phyloP scores from a whole-genome alignment of 371 early-diverging fungal species.

The Fennellomyces sp. region DNA sequence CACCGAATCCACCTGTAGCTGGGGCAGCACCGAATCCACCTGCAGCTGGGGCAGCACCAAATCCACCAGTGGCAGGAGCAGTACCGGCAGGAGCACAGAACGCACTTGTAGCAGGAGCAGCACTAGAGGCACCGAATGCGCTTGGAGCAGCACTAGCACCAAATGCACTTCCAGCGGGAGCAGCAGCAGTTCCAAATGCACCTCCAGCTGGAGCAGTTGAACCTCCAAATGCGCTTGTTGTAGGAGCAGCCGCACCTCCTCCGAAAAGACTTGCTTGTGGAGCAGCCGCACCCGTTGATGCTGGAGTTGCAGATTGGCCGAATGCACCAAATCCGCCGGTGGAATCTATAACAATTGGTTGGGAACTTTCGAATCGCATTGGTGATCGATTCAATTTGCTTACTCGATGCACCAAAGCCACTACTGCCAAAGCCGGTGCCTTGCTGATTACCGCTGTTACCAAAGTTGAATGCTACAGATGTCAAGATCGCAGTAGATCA shows the following conservation, averaged over 20 bases:
- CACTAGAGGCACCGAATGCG: slow-evolving; percentile 10
- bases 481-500: neutral
- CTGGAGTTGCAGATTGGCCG: slow-evolving; percentile 22
- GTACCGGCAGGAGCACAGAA: slow-evolving; percentile 5
- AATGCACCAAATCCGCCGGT: slow-evolving; percentile 30
- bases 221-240: no score
- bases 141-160: slow-evolving; percentile 1
- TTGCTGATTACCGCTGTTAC: slow-evolving; percentile 30
- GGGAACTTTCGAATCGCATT: no score
- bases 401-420: slow-evolving; percentile 15
- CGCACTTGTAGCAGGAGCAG: slow-evolving; percentile 20
- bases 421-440: slow-evolving; percentile 20
- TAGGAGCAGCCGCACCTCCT: neutral
- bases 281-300: neutral
- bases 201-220: neutral
- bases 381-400: neutral
- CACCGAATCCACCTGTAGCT: neutral
- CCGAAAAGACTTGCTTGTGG: slow-evolving; percentile 1
- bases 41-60: slow-evolving; percentile 16
- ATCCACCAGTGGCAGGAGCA: neutral
- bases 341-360: no score
- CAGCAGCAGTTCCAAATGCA: slow-evolving; percentile 2
- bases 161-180: slow-evolving; percentile 4
- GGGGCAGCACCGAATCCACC: slow-evolving; percentile 17
- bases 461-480: slow-evolving; percentile 34